phyloP scores from a whole-genome alignment of 129 eudicot species.

The Centaurea solstitialis region DNA sequence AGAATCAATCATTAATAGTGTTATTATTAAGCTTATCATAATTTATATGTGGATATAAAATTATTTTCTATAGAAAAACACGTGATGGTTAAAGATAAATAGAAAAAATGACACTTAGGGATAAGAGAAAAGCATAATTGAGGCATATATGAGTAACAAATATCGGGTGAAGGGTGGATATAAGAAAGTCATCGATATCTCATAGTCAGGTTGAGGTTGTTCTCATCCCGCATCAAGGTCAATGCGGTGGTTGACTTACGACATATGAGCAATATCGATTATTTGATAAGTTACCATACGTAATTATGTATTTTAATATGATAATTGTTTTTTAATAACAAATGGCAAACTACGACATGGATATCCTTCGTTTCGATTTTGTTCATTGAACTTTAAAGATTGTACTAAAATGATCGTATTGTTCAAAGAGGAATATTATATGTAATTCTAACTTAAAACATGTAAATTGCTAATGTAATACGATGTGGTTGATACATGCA shows the following conservation, averaged over 20 bases:
- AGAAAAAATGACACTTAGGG: neutral
- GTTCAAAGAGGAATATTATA: neutral
- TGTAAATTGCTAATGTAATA: too few species aligned
- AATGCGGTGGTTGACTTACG: neutral
- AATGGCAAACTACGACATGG: too few species aligned
- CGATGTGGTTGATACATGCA: too few species aligned
- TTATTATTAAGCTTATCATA: too few species aligned
- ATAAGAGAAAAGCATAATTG: neutral
- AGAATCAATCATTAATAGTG: neutral
- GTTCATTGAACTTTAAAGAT: too few species aligned
- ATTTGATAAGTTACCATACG: neutral
- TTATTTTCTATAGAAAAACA: too few species aligned
- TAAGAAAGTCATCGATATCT: neutral
- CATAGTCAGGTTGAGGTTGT: neutral
- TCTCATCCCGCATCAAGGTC: neutral
- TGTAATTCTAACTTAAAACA: neutral
- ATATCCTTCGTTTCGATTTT: neutral
- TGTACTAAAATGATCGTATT: too few species aligned
- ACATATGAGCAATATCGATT: neutral
- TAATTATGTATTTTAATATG: neutral
- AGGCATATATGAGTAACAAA: neutral
- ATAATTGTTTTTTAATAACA: too few species aligned
- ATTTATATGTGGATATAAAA: neutral
- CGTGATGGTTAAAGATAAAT: neutral
- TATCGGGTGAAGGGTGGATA: neutral